A percentile compares a stretch with the other conserved stretches of the same genome.
Conservation (phyloP, 2,329 filamentous ascomycete genomes). For the Penicillium digitatum region DNA sequence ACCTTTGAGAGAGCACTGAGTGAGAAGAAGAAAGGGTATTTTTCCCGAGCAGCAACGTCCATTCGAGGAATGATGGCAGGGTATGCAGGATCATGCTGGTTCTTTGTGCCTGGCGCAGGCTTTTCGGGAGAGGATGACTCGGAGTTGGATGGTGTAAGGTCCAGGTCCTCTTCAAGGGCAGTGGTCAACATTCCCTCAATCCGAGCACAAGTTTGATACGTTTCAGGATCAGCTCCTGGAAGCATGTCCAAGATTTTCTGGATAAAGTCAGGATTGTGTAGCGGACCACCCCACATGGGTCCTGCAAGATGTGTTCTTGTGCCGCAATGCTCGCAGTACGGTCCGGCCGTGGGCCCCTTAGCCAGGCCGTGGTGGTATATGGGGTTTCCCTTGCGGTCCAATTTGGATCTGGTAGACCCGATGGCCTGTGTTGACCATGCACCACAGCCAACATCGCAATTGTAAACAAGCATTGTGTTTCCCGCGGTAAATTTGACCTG, state of each 20-base stretch:
- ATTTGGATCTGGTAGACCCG: conserved; percentile 61
- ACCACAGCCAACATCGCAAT: conserved; percentile 86
- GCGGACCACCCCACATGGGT: conserved; percentile 88
- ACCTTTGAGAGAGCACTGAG: conserved; percentile 70
- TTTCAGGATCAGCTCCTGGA: conserved; percentile 60
- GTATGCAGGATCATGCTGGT: conserved; percentile 10
- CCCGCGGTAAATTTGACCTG: conserved; percentile 87
- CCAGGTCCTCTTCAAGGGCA: conserved; percentile 69
- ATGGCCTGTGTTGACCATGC: conserved; percentile 81
- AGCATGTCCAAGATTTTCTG: conserved; percentile 71
- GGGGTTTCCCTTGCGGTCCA: conserved; percentile 65
- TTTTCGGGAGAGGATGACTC: conserved; percentile 1
- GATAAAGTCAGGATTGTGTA: conserved; percentile 83
- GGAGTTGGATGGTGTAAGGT: conserved; percentile 19
- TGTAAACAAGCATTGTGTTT: conserved; percentile 90
- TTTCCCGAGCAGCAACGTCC: conserved; percentile 64
- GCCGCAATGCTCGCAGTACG: conserved; percentile 76
- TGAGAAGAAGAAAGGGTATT: conserved; percentile 80
- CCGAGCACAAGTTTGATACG: conserved; percentile 74
- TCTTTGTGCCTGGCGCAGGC: neutral
- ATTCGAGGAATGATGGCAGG: conserved; percentile 44
- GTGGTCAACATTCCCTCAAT: conserved; percentile 90
- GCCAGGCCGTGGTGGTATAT: conserved; percentile 77
- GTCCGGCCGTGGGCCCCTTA: conserved; percentile 63
- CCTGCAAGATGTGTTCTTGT: conserved; percentile 82